Conservation (phyloP, 2,329 filamentous ascomycete genomes). For the Claviceps sp. region DNA sequence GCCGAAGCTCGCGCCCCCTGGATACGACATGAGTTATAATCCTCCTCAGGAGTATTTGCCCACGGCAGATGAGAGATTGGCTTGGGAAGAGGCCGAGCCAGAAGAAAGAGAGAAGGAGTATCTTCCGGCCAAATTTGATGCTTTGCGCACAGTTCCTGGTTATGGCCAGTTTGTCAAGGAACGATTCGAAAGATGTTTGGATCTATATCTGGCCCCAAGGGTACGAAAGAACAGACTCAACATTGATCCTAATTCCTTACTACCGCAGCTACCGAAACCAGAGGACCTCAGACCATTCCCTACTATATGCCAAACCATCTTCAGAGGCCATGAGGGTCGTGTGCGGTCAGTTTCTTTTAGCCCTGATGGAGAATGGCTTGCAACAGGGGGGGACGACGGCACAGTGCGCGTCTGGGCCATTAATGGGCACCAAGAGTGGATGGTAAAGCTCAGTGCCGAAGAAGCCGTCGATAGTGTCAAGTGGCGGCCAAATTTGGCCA, state of each 20-base stretch:
- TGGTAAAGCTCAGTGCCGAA: constrained; percentile 62
- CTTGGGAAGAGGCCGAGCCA: constrained; percentile 75
- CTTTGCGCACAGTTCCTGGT: constrained; percentile 81
- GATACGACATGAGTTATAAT: constrained; percentile 93
- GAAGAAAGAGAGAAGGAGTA: constrained; percentile 89
- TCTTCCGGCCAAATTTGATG: constrained; percentile 67
- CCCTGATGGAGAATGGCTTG: constrained; percentile 72
- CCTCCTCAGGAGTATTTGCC: constrained; percentile 90
- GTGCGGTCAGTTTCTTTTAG: constrained; percentile 78
- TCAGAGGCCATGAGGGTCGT: constrained; percentile 75
- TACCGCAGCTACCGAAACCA: constrained; percentile 85
- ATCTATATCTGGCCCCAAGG: constrained; percentile 87
- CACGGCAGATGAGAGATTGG: constrained; percentile 66
- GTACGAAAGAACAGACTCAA: constrained; percentile 89
- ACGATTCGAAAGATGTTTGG: constrained; percentile 87
- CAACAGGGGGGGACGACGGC: constrained; percentile 88
- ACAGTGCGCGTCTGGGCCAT: constrained; percentile 86
- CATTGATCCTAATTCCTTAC: constrained; percentile 84
- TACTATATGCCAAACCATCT: constrained; percentile 75
- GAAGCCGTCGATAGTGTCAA: constrained; percentile 72
- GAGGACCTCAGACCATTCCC: constrained; percentile 93
- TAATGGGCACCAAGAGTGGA: constrained; percentile 81
- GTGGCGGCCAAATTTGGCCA: constrained; percentile 78
- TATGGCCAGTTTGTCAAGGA: constrained; percentile 89
- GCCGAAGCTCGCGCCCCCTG: constrained; percentile 83